These are phyloP conservation scores for Cryphonectria radicalis DNA, from an alignment of 2,329 filamentous ascomycete species.

Conservation along the genomic window DNA sequence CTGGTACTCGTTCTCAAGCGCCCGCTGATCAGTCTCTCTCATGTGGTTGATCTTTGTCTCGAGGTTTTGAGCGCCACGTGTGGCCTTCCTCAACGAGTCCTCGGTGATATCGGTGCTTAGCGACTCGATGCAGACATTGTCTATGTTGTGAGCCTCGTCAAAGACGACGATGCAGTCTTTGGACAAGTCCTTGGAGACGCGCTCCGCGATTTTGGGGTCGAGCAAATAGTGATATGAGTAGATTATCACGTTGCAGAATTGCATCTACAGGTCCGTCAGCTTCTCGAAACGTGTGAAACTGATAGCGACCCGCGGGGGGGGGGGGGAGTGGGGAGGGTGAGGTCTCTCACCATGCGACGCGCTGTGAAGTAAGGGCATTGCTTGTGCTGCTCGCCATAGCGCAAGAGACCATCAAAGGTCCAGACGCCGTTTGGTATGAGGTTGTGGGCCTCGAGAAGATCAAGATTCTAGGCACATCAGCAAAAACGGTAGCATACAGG, in stretches of 20 bases:
- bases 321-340: no score
- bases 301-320: not conserved
- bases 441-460: slow-evolving; percentile 92
- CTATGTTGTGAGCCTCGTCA: slow-evolving; percentile 98
- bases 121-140: slow-evolving; percentile 98
- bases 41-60: slow-evolving; percentile 92
- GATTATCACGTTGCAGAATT: slow-evolving; percentile 98
- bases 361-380: slow-evolving; percentile 98
- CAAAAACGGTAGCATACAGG: slow-evolving; percentile 9
- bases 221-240: slow-evolving; percentile 99
- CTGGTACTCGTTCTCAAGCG: slow-evolving; percentile 91
- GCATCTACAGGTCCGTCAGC: slow-evolving; percentile 66
- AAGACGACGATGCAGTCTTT: slow-evolving; percentile 99
- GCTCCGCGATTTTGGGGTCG: slow-evolving; percentile 95
- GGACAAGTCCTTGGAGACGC: slow-evolving; percentile 92
- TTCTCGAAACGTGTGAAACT: slow-evolving; percentile 22
- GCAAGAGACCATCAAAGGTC: slow-evolving; percentile 86
- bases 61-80: slow-evolving; percentile 85
- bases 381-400: slow-evolving; percentile 92
- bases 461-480: slow-evolving; percentile 69
- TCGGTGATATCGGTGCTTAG: slow-evolving; percentile 96
- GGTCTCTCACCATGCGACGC: slow-evolving; percentile 76
- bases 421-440: slow-evolving; percentile 93
- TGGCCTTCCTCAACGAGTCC: slow-evolving; percentile 89
- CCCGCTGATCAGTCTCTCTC: slow-evolving; percentile 93